Base-by-base conservation (phyloP, 192 early-diverging fungal species). In the Dissophora globulifera region DNA sequence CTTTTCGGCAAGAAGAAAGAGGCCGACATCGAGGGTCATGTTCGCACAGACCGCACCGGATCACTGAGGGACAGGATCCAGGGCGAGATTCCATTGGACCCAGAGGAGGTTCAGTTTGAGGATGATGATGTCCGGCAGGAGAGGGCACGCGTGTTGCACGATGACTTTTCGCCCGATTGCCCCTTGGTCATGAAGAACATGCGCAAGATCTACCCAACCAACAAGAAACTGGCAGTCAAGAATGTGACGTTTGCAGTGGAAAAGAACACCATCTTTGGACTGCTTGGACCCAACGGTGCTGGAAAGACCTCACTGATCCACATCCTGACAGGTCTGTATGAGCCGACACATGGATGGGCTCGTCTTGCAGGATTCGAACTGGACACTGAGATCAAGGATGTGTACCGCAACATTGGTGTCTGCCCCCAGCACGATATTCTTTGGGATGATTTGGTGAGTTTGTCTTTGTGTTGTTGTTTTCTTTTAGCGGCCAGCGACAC, bases 361-460 rank as follows among this genome's bases (percentile, higher is more conserved):
- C 79, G 45, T 33, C 53, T 93, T 12, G 83, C 85, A 29, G 85
- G 87, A 0, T 89, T 71, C 50, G 82, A 89, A 58, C 67, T 90
- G 58, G 62, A 72, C 20, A 83, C 78, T 1, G 50, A 91, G 30
- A 84, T 69, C 62, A 62, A 78, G 32, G 69, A 81, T 43, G 87
- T 93, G 1, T 88, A 88, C 49, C 54, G 78, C 20, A 80, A 79
- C 46, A 90, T 92, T 61, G 92, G 91, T 9, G 79, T 93, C 33
- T 93, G 92, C 56, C 90, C 91, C 13, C 92, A 93, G 61, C 74
- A 84, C 43, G 89, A 91, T 58, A 88, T 91, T 60, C 70, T 93
- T 2, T 93, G 92, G 91, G 88, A 92, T 27, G 88, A 91, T 41
- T 67, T 83, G 50, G 72, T 76, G 57, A 67, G 58, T 27, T n/a